These are phyloP conservation scores for Yamagishiella unicocca DNA, from an alignment of 139 green algal genomes.

Conservation along the genomic window DNA sequence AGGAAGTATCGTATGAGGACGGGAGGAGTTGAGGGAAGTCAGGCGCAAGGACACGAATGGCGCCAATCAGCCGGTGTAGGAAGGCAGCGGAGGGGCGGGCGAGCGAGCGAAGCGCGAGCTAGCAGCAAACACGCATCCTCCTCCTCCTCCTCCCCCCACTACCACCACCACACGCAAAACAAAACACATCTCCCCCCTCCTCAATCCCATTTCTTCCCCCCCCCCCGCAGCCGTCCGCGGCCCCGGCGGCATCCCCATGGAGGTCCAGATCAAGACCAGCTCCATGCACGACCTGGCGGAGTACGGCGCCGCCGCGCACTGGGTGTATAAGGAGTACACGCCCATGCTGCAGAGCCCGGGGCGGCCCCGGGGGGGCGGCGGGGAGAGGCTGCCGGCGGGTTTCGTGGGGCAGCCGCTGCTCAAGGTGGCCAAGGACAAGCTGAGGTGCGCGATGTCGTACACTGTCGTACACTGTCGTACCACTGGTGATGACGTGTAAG, in stretches of 20 bases:
- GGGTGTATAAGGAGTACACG: constrained; percentile 85
- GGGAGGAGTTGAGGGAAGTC: too few species aligned
- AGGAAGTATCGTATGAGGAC: too few species aligned
- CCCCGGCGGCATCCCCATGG: constrained; percentile 81
- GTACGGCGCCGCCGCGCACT: constrained; percentile 90
- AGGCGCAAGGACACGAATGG: too few species aligned
- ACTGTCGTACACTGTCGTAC: too few species aligned
- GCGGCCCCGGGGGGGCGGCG: constrained; percentile 15
- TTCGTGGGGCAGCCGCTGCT: constrained; percentile 70
- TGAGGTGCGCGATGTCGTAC: constrained; percentile 47
- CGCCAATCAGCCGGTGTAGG: too few species aligned
- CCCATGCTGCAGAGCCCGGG: constrained; percentile 33
- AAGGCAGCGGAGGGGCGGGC: background rate
- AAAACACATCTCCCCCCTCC: background rate
- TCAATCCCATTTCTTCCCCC: background rate
- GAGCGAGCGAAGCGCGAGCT: too few species aligned
- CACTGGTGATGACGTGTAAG: too few species aligned
- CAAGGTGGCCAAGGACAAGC: constrained; percentile 60
- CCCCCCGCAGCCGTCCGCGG: constrained; percentile 53
- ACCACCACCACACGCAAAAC: too few species aligned
- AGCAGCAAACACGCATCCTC: background rate
- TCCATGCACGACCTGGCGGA: constrained; percentile 83
- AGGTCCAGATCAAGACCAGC: constrained; percentile 79
- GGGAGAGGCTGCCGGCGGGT: background rate
- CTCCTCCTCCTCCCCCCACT: background rate